Evolutionary conservation across 495 filamentous ascomycete genomes (phyloP).

Genomic region (Cladorrhinum samala): DNA sequence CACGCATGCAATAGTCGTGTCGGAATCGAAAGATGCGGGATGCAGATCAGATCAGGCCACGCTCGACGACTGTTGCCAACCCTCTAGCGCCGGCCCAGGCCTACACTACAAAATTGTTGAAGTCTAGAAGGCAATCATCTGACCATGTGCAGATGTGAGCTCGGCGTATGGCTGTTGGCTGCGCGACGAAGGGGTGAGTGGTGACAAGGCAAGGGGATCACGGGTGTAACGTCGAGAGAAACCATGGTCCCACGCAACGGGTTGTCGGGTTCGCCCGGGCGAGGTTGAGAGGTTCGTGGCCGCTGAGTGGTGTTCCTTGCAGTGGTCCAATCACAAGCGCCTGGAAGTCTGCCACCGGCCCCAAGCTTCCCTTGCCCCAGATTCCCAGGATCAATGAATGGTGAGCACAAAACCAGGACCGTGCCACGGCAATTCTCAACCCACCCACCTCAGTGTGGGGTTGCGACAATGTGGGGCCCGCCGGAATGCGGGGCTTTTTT

Average conservation of each 20-base stretch:
- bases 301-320: background rate
- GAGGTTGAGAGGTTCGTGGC: background rate
- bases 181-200: background rate
- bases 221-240: conserved; percentile 1
- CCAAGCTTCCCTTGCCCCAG: background rate
- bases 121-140: no score
- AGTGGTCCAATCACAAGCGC: background rate
- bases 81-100: conserved; percentile 9
- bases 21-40: background rate
- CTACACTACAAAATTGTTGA: no score
- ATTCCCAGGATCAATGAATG: background rate
- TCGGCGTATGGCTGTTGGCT: no score
- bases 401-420: background rate
- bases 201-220: background rate
- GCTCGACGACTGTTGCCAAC: background rate
- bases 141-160: background rate
- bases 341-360: background rate
- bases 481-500: background rate
- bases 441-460: background rate
- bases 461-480: background rate
- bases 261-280: background rate
- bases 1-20: background rate
- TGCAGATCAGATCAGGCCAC: conserved; percentile 14
- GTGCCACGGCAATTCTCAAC: background rate
- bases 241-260: background rate